A percentile compares a stretch with the other conserved stretches of the same genome.
Evolutionary conservation across 2,329 filamentous ascomycete genomes (phyloP).

Genomic region (Fusarium pseudoanthophilum): DNA sequence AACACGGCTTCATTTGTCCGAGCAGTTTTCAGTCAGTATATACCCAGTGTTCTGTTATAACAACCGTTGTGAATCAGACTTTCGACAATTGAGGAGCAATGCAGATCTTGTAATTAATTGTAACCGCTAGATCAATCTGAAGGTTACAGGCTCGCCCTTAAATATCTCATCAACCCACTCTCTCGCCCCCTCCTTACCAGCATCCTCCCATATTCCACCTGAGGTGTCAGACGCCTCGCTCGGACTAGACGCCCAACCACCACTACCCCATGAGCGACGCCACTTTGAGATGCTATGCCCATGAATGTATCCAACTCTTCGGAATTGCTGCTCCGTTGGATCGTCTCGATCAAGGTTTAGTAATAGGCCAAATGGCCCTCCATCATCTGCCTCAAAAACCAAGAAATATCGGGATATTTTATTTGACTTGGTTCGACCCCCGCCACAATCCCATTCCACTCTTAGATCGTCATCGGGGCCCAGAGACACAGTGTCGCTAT

Average conservation of each 20-base stretch:
- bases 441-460: neutral
- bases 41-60: neutral
- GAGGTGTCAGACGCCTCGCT: neutral
- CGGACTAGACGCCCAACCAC: neutral
- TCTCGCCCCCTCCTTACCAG: neutral
- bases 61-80: too few species aligned
- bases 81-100: too few species aligned
- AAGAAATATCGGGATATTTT: neutral
- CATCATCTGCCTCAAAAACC: neutral
- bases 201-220: neutral
- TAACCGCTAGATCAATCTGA: neutral
- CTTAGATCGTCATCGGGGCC: neutral
- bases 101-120: fast-evolving
- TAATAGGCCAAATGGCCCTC: neutral
- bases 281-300: neutral
- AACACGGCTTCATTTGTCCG: neutral
- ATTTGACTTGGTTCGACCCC: fast-evolving
- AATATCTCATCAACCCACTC: neutral
- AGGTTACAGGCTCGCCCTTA: neutral
- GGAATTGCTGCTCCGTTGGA: neutral
- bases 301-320: neutral
- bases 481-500: neutral
- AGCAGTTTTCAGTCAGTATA: fast-evolving
- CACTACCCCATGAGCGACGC: neutral
- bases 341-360: neutral